Base-by-base conservation (phyloP, 2,329 filamentous ascomycete genomes). In the Rhinocladiella similis region DNA sequence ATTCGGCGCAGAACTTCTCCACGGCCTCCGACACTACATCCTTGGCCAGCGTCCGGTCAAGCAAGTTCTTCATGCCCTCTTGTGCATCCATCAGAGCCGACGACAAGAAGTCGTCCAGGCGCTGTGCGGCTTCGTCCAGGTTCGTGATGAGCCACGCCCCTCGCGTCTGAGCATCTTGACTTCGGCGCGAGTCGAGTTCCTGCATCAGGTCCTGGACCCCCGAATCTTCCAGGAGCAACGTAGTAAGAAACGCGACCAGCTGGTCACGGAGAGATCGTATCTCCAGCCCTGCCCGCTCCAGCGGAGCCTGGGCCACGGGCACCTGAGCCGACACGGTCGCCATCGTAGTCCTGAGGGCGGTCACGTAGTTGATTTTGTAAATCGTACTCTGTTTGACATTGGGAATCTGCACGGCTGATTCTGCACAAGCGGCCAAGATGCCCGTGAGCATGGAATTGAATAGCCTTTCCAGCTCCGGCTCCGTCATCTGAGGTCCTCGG, bases 61-160 rank as follows among this genome's bases (percentile, higher is more conserved):
- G 85, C 1, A 99, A 75, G 41, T 83, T 78, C 62, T 87, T 87
- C 22, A 97, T 73, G 58, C 91, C 90, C 49, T 94, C 89, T 65
- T 90, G 85, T 2, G 92, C 92, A 69, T 99, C 94, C 79, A 97
- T 93, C 27, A 96, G 80, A 2, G 93, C 94, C 1, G 91, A 95
- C 0, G 94, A 92, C 20, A 99, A 77, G 74, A 97, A 99, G 59
- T 91, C 86, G 68, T 99, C 94, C 5, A 99, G 79, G 39, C 81
- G 82, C 66, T 92, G 89, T 1, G 77, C 69, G 12, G 90, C 79
- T 12, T 80, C 80, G 42, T 79, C 76, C 3, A 89, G 70, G 47
- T 84, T 78, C 67, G 27, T 75, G 69, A 41, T 42, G 5, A 59
- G 73, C 69, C 38, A 70, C 64, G 55, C 63, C 50, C 65, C 54